Evolutionary conservation across 2,329 filamentous ascomycete species (phyloP), one percentile per base, ranked within the genome.

Genomic region (Parafenestella ontariensis): DNA sequence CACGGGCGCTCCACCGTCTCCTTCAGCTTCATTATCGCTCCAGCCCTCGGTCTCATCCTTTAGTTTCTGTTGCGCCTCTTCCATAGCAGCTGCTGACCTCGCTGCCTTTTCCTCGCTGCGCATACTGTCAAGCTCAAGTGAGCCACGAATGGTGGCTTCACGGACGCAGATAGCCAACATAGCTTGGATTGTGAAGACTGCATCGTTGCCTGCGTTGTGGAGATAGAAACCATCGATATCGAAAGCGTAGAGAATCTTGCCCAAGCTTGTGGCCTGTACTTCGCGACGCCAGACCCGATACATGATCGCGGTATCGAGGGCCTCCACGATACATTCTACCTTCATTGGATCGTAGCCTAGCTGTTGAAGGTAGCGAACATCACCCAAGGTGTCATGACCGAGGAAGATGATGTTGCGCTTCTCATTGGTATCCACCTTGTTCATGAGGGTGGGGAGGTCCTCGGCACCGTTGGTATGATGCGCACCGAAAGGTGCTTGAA

Each of bases 191-290:
- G 91, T 94, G 71, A 89, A 95, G 1, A 87, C 83, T 0, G 92
- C 92, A 70, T 96, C 92, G 61, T 96, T 96, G 1, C 92, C 85
- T 0, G 88, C 92, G 68, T 96, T 96, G 75, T 96, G 92, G n/a
- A 94, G 79, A 63, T 89, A 81, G 74, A 80, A 84, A 37, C 81
- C 84, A 0, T 77, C 65, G 8, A 96, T 84, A 2, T 83, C 84
- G 24, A 96, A 79, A 5, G 88, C 82, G 5, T 75, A 67, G 21
- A 96, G 82, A 13, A 96, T 81, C 5, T 65, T 77, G 0, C 77
- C 78, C 1, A 98, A 82, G 1, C 83, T 83, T 13, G 83, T 81
- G 3, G 80, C 71, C 2, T 89, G 78, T 0, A 70, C 65, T 20
- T 84, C 81, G 13, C 82, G 79, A 28, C 81, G 82, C 67, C 88